A percentile compares a stretch with the other conserved stretches of the same genome.
These are phyloP conservation scores for Macaranga tanarius DNA, from an alignment of 441 rosid species.

Conservation along the genomic window DNA sequence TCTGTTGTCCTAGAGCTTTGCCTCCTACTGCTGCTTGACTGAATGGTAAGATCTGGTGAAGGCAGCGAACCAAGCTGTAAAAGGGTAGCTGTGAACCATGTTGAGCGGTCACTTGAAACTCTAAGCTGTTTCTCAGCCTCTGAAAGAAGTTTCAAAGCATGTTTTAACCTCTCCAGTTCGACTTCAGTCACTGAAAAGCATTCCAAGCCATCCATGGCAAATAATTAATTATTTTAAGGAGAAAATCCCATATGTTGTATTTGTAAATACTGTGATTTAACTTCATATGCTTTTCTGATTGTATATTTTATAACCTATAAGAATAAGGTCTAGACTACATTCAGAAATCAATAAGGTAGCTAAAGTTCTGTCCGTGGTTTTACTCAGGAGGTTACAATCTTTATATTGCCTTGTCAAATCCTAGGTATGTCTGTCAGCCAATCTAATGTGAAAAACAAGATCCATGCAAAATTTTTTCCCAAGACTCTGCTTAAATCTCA, in stretches of 20 bases:
- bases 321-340: not conserved
- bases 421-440: not conserved
- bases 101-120: constrained; percentile 87
- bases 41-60: constrained; percentile 72
- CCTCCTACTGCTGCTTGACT: constrained; percentile 77
- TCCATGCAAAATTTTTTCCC: not conserved
- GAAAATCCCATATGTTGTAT: not conserved
- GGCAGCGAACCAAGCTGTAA: constrained; percentile 90
- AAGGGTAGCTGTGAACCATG: constrained; percentile 96
- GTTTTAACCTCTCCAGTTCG: constrained; percentile 82
- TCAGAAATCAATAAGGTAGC: not conserved
- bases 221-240: not conserved
- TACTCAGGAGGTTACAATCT: not conserved
- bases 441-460: not conserved
- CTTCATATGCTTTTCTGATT: not conserved
- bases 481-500: constrained; percentile 1
- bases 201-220: constrained; percentile 22
- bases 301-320: not conserved
- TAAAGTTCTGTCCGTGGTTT: not conserved
- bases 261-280: not conserved
- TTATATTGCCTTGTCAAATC: not conserved
- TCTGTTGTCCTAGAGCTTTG: constrained; percentile 82
- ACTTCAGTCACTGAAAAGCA: constrained; percentile 68
- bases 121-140: constrained; percentile 94
- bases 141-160: constrained; percentile 93